These are phyloP conservation scores for Vitis amurensis DNA, from an alignment of 164 flowering plant species.

Conservation along the genomic window DNA sequence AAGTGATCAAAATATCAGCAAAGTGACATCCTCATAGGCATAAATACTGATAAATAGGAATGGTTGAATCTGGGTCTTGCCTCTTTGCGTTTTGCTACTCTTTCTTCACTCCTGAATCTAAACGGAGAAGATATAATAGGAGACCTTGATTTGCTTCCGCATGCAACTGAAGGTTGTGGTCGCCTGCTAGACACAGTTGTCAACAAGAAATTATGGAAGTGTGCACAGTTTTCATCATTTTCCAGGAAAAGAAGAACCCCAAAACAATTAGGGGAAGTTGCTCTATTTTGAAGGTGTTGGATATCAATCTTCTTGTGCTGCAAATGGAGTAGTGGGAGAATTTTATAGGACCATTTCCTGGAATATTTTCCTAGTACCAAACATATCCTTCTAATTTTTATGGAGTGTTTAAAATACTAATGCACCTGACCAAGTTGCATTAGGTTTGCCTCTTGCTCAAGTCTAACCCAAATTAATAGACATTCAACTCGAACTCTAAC, in stretches of 20 bases:
- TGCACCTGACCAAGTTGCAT: too few species aligned
- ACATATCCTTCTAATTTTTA: too few species aligned
- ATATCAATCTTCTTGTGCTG: too few species aligned
- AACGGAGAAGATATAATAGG: constrained; percentile 51
- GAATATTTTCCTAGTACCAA: too few species aligned
- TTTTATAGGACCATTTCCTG: too few species aligned
- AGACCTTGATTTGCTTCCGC: constrained; percentile 35
- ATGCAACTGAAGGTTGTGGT: constrained; percentile 32
- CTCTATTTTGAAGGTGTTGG: too few species aligned
- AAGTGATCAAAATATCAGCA: not conserved
- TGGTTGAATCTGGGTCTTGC: constrained; percentile 33
- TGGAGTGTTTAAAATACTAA: too few species aligned
- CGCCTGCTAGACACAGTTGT: constrained; percentile 30
- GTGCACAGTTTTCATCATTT: too few species aligned
- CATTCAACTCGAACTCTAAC: too few species aligned
- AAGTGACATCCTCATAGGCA: not conserved
- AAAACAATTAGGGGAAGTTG: not conserved
- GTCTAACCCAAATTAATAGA: too few species aligned
- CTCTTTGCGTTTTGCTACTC: constrained; percentile 88
- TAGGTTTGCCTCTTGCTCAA: too few species aligned
- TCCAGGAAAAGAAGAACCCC: not conserved
- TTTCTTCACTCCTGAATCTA: constrained; percentile 81
- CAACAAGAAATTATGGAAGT: not conserved
- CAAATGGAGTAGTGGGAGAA: too few species aligned
- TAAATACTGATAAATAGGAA: constrained; percentile 3